Percentiles rank a stretch among this genome's conserved stretches.
phyloP scores from a whole-genome alignment of 148 eudicot genomes.

The Cornus controversa region DNA sequence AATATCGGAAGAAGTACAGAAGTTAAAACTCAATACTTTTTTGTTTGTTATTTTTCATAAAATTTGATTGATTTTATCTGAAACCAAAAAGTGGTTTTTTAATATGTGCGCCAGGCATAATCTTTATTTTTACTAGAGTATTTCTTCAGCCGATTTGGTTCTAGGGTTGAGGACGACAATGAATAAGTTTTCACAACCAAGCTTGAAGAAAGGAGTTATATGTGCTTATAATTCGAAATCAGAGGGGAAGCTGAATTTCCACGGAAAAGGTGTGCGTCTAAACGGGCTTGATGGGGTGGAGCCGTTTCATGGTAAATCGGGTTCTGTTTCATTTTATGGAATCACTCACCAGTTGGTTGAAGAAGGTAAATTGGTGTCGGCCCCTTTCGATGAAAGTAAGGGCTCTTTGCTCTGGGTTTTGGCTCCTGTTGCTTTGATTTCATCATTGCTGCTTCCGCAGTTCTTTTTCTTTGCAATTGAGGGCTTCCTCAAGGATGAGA shows the following conservation, averaged over 20 bases:
- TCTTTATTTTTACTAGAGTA: slow-evolving; percentile 13
- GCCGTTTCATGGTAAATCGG: slow-evolving; percentile 77
- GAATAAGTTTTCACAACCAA: slow-evolving; percentile 21
- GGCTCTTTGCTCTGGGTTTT: slow-evolving; percentile 74
- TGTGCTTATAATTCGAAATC: slow-evolving; percentile 24
- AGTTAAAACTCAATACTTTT: neutral
- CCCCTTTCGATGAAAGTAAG: slow-evolving; percentile 50
- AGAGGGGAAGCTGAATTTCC: slow-evolving; percentile 15
- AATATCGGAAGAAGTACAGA: neutral
- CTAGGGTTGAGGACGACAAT: slow-evolving; percentile 25
- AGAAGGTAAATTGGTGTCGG: slow-evolving; percentile 49
- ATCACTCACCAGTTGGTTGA: slow-evolving; percentile 66
- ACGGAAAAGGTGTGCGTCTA: slow-evolving; percentile 17
- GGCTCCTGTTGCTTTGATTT: slow-evolving; percentile 66
- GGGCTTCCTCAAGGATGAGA: slow-evolving; percentile 38
- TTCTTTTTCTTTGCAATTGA: slow-evolving; percentile 47
- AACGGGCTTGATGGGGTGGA: slow-evolving; percentile 37
- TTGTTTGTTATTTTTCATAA: neutral
- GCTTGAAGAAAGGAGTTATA: slow-evolving; percentile 17
- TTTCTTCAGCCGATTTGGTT: slow-evolving; percentile 27
- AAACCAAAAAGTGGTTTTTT: neutral
- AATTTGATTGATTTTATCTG: neutral
- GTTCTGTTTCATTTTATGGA: slow-evolving; percentile 73
- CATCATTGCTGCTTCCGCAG: slow-evolving; percentile 67
- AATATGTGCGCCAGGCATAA: too few relatives aligned